A percentile compares a stretch with the other conserved stretches of the same genome.
Conservation (phyloP, 2,329 filamentous ascomycete species). For the Fusarium sp. region DNA sequence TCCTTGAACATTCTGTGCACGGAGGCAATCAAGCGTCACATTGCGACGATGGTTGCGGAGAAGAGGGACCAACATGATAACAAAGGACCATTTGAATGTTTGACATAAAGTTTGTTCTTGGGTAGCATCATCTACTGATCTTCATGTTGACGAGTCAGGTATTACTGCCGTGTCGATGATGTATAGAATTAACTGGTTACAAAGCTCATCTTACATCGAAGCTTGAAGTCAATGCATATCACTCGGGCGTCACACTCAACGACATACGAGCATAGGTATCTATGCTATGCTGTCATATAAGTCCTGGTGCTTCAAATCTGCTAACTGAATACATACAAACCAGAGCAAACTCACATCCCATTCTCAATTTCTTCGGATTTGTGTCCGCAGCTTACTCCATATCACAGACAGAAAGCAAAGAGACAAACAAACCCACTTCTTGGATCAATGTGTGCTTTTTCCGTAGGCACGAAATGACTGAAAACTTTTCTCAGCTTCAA, state of each 20-base stretch:
- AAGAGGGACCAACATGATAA: conserved; percentile 3
- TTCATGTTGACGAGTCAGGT: not conserved
- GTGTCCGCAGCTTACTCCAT: not conserved
- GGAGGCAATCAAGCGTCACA: not conserved
- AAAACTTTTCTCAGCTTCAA: too few relatives aligned
- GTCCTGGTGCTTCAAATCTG: not conserved
- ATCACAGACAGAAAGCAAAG: too few relatives aligned
- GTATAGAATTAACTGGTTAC: not conserved
- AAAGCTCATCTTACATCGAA: not conserved
- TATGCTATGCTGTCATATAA: not conserved
- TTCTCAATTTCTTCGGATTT: not conserved
- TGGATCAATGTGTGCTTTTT: not conserved
- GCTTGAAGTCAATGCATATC: not conserved
- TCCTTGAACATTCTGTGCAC: conserved; percentile 2
- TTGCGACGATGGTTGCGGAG: not conserved
- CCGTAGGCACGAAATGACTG: too few relatives aligned
- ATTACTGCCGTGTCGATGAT: not conserved
- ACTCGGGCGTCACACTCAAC: not conserved
- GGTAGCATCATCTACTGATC: conserved; percentile 1
- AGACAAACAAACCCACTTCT: not conserved
- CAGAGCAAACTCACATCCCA: not conserved
- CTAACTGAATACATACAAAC: not conserved
- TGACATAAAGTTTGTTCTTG: not conserved
- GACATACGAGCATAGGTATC: not conserved
- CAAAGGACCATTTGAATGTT: not conserved